phyloP scores from a whole-genome alignment of 2,329 filamentous ascomycete species.

The Colletotrichum salicis region DNA sequence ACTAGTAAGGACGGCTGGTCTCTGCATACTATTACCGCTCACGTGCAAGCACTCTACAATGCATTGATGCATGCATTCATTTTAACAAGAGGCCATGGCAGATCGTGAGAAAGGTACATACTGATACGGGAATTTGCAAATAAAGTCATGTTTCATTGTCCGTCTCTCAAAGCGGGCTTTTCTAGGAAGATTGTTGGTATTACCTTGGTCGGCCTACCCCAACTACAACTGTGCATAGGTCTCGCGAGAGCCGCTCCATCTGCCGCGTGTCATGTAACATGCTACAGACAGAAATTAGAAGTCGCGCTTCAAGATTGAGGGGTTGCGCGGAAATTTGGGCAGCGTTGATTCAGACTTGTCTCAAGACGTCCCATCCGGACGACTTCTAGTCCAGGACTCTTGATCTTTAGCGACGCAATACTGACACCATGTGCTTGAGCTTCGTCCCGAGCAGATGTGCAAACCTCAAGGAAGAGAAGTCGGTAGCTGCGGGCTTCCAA shows the following conservation, averaged over 20 bases:
- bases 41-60: background rate
- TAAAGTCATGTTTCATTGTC: background rate
- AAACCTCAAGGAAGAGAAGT: background rate
- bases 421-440: background rate
- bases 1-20: background rate
- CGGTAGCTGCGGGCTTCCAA: background rate
- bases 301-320: background rate
- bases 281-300: background rate
- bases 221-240: background rate
- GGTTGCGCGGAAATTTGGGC: background rate
- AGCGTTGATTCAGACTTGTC: background rate
- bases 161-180: background rate
- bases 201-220: background rate
- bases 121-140: background rate
- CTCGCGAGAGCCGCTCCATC: background rate
- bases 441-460: background rate
- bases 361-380: background rate
- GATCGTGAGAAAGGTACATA: background rate
- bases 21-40: background rate
- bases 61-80: background rate
- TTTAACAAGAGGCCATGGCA: no score
- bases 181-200: background rate
- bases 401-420: background rate
- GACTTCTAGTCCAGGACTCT: no score
- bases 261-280: background rate